phyloP scores from a whole-genome alignment of 768 basidiomycete genomes.

The Phlebiopsis gigantea region DNA sequence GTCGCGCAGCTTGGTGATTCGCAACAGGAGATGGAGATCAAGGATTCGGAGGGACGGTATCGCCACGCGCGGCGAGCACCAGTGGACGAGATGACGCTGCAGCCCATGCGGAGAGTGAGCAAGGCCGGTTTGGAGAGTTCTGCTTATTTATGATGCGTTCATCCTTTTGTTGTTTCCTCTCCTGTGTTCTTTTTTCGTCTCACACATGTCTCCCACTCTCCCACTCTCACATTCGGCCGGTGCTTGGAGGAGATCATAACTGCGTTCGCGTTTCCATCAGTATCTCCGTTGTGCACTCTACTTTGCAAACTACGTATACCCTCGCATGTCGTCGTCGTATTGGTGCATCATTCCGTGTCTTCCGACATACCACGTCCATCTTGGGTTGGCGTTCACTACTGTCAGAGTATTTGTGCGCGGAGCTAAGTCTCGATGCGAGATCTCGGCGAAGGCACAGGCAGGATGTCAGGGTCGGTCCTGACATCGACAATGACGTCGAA shows the following conservation, averaged over 20 bases:
- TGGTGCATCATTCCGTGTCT: neutral
- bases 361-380: neutral
- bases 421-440: no score
- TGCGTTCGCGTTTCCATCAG: no score
- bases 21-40: constrained; percentile 85
- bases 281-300: no score
- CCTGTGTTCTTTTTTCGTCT: neutral
- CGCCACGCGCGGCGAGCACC: constrained; percentile 83
- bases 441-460: no score
- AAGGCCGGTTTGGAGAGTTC: constrained; percentile 87
- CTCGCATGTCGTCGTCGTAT: constrained; percentile 4
- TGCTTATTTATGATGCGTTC: constrained; percentile 9
- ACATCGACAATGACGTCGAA: no score
- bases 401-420: neutral
- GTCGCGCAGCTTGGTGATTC: constrained; percentile 51
- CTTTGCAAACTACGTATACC: constrained; percentile 5
- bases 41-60: constrained; percentile 80
- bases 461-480: no score
- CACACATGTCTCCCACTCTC: no score
- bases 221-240: no score
- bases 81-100: constrained; percentile 82
- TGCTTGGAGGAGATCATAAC: no score
- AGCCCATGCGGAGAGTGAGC: constrained; percentile 85
- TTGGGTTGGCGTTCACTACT: neutral
- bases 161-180: neutral